phyloP scores from a whole-genome alignment of 2,329 filamentous ascomycete genomes.

The Mariannaea elegans region DNA sequence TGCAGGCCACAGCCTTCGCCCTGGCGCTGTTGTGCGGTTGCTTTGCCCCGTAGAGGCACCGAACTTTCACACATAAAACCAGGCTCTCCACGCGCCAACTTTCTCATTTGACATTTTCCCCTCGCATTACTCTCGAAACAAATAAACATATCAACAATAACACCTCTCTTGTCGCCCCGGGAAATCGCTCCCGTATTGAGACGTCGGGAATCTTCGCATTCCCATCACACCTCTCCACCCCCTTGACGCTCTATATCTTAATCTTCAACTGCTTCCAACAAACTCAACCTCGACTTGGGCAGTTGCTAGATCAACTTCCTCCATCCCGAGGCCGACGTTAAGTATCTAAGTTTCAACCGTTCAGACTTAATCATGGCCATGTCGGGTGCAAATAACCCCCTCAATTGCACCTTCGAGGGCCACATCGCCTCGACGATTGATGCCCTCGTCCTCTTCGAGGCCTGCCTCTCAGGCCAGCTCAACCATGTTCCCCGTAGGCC shows the following conservation, averaged over 20 bases:
- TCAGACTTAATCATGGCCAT: conserved; percentile 34
- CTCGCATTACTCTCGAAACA: too few species aligned
- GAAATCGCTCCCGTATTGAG: too few species aligned
- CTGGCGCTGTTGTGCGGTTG: too few species aligned
- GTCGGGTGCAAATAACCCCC: conserved; percentile 41
- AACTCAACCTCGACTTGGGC: conserved; percentile 22
- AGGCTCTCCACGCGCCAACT: too few species aligned
- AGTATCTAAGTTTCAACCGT: conserved; percentile 25
- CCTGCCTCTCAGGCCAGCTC: conserved; percentile 74
- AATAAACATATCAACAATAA: too few species aligned
- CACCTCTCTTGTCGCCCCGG: too few species aligned
- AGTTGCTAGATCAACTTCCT: conserved; percentile 18
- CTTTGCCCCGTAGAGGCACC: too few species aligned
- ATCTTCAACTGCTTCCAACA: conserved; percentile 7
- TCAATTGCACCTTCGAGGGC: conserved; percentile 73
- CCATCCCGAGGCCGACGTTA: conserved; percentile 17
- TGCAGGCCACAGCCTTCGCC: too few species aligned
- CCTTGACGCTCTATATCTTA: not conserved
- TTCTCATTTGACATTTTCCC: too few species aligned
- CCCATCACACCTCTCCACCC: not conserved
- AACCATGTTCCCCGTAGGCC: conserved; percentile 83
- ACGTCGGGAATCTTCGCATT: not conserved
- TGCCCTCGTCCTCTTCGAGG: conserved; percentile 83
- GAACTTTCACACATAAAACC: too few species aligned
- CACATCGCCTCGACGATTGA: conserved; percentile 76